These are phyloP conservation scores for Halenospora varia DNA, from an alignment of 495 filamentous ascomycete species.

Conservation along the genomic window DNA sequence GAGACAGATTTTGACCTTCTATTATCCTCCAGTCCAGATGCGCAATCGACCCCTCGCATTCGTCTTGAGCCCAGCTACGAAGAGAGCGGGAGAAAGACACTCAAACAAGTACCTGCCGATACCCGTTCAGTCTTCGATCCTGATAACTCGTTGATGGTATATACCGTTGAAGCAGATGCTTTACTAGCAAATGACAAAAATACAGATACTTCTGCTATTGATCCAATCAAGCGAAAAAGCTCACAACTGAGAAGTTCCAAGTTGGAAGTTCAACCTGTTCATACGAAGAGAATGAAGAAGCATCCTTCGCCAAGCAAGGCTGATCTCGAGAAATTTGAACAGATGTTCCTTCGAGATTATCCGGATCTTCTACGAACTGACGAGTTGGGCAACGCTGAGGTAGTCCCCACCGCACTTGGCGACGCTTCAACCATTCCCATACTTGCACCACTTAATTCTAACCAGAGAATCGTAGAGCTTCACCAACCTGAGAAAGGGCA, in stretches of 20 bases:
- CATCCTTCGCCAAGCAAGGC: conserved; percentile 14
- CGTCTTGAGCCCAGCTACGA: conserved; percentile 22
- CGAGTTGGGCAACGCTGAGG: not conserved
- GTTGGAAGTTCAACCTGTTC: not conserved
- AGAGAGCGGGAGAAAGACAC: conserved; percentile 5
- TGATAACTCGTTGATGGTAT: conserved; percentile 2
- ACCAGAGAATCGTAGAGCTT: not conserved
- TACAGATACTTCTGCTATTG: conserved; percentile 3
- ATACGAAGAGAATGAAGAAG: conserved; percentile 11
- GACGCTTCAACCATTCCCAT: not conserved
- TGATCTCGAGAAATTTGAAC: conserved; percentile 4
- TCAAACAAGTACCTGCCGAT: conserved; percentile 9
- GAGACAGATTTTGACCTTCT: conserved; percentile 13
- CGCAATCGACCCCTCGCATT: conserved; percentile 30
- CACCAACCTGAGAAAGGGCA: not conserved
- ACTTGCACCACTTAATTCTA: conserved; percentile 2
- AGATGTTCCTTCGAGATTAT: not conserved
- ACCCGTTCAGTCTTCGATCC: conserved; percentile 17
- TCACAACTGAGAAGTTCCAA: not conserved
- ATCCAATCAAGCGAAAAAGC: conserved; percentile 16
- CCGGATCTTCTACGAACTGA: not conserved
- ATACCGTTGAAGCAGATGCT: conserved; percentile 1
- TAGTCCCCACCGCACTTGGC: not conserved
- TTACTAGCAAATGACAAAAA: conserved; percentile 8
- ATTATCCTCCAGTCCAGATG: conserved; percentile 31